These are phyloP conservation scores for Paramecium biaurelia DNA, from an alignment of 73 alveolate genomes.

Conservation along the genomic window DNA sequence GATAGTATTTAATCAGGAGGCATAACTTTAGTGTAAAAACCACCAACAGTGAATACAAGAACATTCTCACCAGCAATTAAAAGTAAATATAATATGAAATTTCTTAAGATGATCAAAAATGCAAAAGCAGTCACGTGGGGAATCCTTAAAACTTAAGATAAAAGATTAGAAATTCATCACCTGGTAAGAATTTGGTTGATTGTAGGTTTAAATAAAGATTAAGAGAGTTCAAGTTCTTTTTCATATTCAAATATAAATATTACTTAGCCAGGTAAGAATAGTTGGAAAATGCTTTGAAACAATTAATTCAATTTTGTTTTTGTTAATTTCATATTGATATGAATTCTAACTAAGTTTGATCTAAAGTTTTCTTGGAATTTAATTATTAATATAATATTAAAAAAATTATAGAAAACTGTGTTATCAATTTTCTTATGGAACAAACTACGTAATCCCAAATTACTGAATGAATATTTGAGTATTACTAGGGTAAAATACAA, in stretches of 20 bases:
- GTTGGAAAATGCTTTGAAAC: constrained; percentile 41
- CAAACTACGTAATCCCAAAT: background rate
- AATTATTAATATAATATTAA: background rate
- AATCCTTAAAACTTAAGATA: background rate
- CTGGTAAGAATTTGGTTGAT: background rate
- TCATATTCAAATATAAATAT: background rate
- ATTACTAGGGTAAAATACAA: background rate
- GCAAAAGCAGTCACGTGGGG: background rate
- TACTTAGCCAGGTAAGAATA: background rate
- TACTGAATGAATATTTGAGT: background rate
- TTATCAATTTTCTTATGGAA: background rate
- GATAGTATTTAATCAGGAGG: background rate
- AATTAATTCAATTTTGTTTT: background rate
- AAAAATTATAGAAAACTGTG: background rate
- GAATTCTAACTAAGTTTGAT: background rate
- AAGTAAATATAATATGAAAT: background rate
- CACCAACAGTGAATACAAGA: constrained; percentile 35
- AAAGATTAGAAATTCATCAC: constrained; percentile 35
- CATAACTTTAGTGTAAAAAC: constrained; percentile 32
- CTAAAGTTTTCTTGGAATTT: background rate
- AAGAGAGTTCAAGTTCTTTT: constrained; percentile 12
- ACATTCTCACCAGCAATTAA: constrained; percentile 41
- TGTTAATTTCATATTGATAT: background rate
- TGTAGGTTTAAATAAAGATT: constrained; percentile 1
- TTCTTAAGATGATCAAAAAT: background rate